Evolutionary conservation across 148 eudicot genomes (phyloP), one percentile per base, ranked within the genome.

Genomic region (Camellia sinensis): DNA sequence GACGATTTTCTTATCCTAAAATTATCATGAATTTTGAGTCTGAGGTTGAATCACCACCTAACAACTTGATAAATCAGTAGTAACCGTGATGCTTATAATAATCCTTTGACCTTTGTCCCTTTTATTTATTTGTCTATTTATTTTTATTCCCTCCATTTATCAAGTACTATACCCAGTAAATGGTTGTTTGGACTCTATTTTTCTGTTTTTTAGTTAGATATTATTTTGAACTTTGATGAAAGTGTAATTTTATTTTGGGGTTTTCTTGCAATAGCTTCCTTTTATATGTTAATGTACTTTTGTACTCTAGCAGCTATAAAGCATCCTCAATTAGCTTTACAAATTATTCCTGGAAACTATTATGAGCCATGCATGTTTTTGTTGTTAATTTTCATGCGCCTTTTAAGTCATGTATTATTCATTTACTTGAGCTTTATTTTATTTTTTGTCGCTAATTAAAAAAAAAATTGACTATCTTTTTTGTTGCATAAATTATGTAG

Each of bases 401-500:
- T 9, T 62, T 59, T 7, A 37, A 2, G 45, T 13, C 66, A 70
- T 73, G 57, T 41, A 15, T 29, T 71, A 21, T 43, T 48, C 9
- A 44, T 61, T 62, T 62, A 2, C 60, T 50, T 29, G 2, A 10
- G 14, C 6, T 46, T 68, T 48, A 18, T 19, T 0, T 0, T 64
- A 63, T 29, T 29, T 29, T 29, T 29, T 29, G 37, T 29, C 37
- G 37, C 37, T 29, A 29, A 29, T 29, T 29, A 29, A 29, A 29
- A 29, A 29, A 22, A 29, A 29, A 60, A 10, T 19, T 43, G 18
- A 44, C 62, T n/a, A 68, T 17, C 52, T 45, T 43, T 12, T 59
- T 8, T 11, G 48, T 74, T 61, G 46, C 63, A 29, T 56, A 69
- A 68, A 70, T 48, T 60, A 48, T 89, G 77, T 91, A 97, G 99